Percentiles rank a stretch among this genome's conserved stretches.
These are phyloP conservation scores for Eleusine coracana DNA, from an alignment of 176 grass and related monocot species.

Conservation along the genomic window DNA sequence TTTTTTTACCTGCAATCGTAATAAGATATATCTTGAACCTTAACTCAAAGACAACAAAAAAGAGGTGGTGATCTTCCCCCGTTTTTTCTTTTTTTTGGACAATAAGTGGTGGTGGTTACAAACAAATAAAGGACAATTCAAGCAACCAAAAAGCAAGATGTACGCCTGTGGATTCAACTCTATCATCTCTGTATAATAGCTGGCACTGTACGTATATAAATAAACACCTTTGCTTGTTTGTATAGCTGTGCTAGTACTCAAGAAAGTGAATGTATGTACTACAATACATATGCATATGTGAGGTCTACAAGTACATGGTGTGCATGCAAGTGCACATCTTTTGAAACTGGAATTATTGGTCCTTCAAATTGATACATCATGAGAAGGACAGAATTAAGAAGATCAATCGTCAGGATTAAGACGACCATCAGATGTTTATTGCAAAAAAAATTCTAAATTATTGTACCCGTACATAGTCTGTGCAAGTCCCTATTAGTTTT, in stretches of 20 bases:
- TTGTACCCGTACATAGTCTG: background rate
- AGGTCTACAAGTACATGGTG: slow-evolving; percentile 26
- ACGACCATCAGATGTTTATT: background rate
- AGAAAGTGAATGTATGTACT: background rate
- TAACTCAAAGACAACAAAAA: too few relatives aligned
- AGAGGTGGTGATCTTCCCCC: background rate
- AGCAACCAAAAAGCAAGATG: slow-evolving; percentile 40
- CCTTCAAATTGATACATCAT: background rate
- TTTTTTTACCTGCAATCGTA: background rate
- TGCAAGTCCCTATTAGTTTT: background rate
- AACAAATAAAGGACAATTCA: background rate
- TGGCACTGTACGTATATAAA: slow-evolving; percentile 5
- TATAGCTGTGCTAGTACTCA: slow-evolving; percentile 2
- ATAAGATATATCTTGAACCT: background rate
- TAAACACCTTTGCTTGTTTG: slow-evolving; percentile 12
- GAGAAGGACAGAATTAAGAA: slow-evolving; percentile 5
- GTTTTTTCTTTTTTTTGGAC: background rate
- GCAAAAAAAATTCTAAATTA: background rate
- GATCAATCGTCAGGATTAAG: background rate
- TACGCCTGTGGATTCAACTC: slow-evolving; percentile 36
- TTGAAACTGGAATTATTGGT: background rate
- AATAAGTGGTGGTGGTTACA: background rate
- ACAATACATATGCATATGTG: background rate
- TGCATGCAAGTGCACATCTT: slow-evolving; percentile 42
- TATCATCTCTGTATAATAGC: slow-evolving; percentile 30